These are phyloP conservation scores for Gryganskiella cystojenkinii DNA, from an alignment of 192 early-diverging fungal genomes.

Conservation along the genomic window DNA sequence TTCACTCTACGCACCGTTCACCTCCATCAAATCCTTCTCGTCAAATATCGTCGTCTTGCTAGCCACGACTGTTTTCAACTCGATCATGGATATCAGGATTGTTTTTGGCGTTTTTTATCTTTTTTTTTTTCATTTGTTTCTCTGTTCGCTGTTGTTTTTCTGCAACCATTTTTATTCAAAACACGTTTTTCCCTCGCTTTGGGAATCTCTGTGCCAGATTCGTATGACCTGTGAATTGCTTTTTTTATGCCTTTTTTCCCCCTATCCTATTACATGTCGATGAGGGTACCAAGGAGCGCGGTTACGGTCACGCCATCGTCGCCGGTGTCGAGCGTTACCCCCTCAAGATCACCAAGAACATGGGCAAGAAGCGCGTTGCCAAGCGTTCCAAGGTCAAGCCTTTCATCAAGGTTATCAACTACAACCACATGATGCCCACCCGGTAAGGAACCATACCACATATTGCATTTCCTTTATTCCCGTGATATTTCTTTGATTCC, in stretches of 20 bases:
- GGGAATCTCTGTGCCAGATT: constrained; percentile 46
- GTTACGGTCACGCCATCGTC: constrained; percentile 98
- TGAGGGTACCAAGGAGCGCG: constrained; percentile 97
- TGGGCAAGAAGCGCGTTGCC: constrained; percentile 95
- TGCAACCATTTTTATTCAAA: neutral
- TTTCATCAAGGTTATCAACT: constrained; percentile 99
- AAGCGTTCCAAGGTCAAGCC: constrained; percentile 99
- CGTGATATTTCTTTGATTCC: neutral
- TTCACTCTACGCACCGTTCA: too few relatives aligned
- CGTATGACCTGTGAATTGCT: constrained; percentile 50
- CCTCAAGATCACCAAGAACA: constrained; percentile 95
- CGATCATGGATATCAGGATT: too few relatives aligned
- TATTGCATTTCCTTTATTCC: too few relatives aligned
- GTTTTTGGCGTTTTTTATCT: neutral
- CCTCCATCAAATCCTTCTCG: too few relatives aligned
- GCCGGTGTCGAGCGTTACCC: constrained; percentile 98
- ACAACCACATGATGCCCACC: constrained; percentile 99
- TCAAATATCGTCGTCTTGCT: too few relatives aligned
- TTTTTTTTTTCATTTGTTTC: neutral
- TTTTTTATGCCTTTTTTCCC: constrained; percentile 14
- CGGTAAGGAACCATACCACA: constrained; percentile 68
- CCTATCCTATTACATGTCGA: constrained; percentile 71
- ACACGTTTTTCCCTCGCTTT: constrained; percentile 44
- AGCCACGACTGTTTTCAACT: too few relatives aligned
- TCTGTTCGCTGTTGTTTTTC: neutral